Percentiles rank a stretch among this genome's conserved stretches.
Evolutionary conservation across 331 rosid genomes (phyloP).

Genomic region (Erythrophleum ivorense): DNA sequence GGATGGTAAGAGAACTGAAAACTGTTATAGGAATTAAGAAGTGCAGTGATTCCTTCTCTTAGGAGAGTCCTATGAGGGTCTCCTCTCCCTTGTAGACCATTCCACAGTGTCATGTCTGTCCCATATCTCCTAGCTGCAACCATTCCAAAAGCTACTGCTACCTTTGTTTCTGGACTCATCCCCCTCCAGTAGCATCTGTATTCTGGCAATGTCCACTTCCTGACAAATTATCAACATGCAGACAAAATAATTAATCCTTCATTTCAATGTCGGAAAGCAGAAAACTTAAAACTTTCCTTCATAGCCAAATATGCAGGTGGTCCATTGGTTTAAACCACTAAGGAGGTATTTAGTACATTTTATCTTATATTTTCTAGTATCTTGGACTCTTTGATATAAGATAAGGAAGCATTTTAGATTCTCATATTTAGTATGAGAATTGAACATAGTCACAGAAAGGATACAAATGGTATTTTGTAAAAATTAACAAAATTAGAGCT

Average conservation of each 20-base stretch:
- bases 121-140: conserved; percentile 70
- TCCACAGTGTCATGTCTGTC: conserved; percentile 74
- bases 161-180: conserved; percentile 74
- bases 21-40: conserved; percentile 78
- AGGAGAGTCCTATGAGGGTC: conserved; percentile 79
- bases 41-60: conserved; percentile 81
- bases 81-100: conserved; percentile 79
- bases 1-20: conserved; percentile 66
- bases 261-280: neutral
- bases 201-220: conserved; percentile 74
- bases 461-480: neutral
- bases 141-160: conserved; percentile 68
- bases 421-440: neutral
- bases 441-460: too few relatives aligned
- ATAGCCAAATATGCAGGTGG: neutral
- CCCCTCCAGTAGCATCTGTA: conserved; percentile 85
- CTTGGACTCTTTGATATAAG: neutral
- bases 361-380: too few relatives aligned
- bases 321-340: too few relatives aligned
- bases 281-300: neutral
- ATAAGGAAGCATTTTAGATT: neutral
- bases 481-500: too few relatives aligned
- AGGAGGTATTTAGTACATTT: too few relatives aligned
- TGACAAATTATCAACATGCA: conserved; percentile 24
- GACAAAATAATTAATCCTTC: neutral